Evolutionary conservation across 495 filamentous ascomycete genomes (phyloP).

Genomic region (Annulohypoxylon stygium): DNA sequence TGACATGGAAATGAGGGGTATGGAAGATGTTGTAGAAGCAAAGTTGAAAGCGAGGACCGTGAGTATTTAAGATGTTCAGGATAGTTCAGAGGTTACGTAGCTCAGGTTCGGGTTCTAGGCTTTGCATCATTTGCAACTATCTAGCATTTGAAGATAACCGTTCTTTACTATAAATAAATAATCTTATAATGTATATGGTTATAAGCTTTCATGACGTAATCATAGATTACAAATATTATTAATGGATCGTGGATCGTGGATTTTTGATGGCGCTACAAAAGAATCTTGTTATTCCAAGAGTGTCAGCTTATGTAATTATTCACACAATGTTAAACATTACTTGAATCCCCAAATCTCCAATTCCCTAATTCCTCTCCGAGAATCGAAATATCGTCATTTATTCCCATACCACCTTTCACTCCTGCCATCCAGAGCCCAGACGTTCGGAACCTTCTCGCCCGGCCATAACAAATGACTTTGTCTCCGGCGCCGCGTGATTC

Average conservation of each 20-base stretch:
- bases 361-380: neutral
- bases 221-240: neutral
- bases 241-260: neutral
- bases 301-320: neutral
- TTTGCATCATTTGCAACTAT: neutral
- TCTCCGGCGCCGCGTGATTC: neutral
- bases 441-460: neutral
- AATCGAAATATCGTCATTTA: slow-evolving; percentile 2
- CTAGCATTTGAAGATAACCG: neutral
- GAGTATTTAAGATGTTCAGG: neutral
- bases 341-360: too few relatives aligned
- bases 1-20: neutral
- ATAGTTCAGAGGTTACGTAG: neutral
- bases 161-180: neutral
- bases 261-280: neutral
- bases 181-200: neutral
- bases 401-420: neutral
- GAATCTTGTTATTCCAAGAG: neutral
- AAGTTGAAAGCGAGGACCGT: neutral
- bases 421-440: neutral
- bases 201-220: neutral
- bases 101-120: too few relatives aligned
- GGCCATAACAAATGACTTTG: slow-evolving; percentile 4
- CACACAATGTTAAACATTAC: slow-evolving; percentile 10
- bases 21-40: neutral